Conservation (phyloP, 805 yeast species). For the Candida corydali region DNA sequence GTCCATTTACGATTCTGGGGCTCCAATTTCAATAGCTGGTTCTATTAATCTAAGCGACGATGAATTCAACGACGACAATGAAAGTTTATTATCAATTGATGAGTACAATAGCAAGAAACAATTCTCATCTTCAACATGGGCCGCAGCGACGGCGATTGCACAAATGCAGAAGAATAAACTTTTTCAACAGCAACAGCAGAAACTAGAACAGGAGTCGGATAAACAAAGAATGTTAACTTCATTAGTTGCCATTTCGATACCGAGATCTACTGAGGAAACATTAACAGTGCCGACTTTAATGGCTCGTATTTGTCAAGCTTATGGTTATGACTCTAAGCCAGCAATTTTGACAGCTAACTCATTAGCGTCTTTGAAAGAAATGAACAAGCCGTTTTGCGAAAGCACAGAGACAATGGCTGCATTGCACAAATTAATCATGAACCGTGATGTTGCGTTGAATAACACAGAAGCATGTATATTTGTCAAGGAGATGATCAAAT, state of each 20-base stretch:
- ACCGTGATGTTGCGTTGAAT: slow-evolving; percentile 21
- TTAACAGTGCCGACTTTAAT: slow-evolving; percentile 67
- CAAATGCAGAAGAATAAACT: slow-evolving; percentile 43
- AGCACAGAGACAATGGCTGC: slow-evolving; percentile 9
- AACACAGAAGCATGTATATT: slow-evolving; percentile 43
- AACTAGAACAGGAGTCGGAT: slow-evolving; percentile 23
- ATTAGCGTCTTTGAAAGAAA: slow-evolving; percentile 62
- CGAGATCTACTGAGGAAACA: slow-evolving; percentile 76
- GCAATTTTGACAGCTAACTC: slow-evolving; percentile 70
- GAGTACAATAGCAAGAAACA: slow-evolving; percentile 14
- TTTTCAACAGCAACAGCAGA: slow-evolving; percentile 16
- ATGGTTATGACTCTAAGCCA: slow-evolving; percentile 68
- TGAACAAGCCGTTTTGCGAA: slow-evolving; percentile 13
- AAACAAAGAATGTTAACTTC: slow-evolving; percentile 37
- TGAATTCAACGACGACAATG: slow-evolving; percentile 25
- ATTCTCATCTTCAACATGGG: slow-evolving; percentile 33
- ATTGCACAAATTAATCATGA: slow-evolving; percentile 23
- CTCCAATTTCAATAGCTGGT: slow-evolving; percentile 27
- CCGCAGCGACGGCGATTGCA: slow-evolving; percentile 59
- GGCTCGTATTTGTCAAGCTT: slow-evolving; percentile 64
- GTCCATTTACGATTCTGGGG: slow-evolving; percentile 35
- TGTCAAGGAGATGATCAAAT: slow-evolving; percentile 25
- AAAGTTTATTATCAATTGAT: slow-evolving; percentile 25
- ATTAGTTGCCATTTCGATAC: slow-evolving; percentile 65
- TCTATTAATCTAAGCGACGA: slow-evolving; percentile 48